Evolutionary conservation across 306 rosid species (phyloP).

Genomic region (Boehmeria nivea): DNA sequence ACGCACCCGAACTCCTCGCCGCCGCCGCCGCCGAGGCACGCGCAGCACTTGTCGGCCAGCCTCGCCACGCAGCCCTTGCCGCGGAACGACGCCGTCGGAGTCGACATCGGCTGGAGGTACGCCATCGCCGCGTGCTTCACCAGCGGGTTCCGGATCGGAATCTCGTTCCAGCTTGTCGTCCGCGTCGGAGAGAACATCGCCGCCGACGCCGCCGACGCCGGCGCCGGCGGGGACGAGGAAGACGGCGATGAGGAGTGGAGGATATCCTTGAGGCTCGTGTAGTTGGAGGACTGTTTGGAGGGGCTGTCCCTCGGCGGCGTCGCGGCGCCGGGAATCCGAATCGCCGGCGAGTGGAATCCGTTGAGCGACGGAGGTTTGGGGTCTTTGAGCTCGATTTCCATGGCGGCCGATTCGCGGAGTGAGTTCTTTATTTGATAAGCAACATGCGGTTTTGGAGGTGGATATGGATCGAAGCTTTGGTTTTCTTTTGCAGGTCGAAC

Average conservation of each 20-base stretch:
- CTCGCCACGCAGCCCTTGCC: conserved; percentile 9
- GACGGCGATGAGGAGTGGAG: neutral
- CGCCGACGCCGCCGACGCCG: conserved; percentile 23
- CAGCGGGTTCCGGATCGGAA: conserved; percentile 57
- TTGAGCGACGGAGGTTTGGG: conserved; percentile 18
- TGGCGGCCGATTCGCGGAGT: neutral
- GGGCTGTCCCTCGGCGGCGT: conserved; percentile 16
- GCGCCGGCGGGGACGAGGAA: conserved; percentile 8
- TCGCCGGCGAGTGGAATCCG: conserved; percentile 13
- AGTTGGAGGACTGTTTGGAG: neutral
- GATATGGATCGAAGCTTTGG: neutral
- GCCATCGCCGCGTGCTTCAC: conserved; percentile 70
- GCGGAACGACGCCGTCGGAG: conserved; percentile 10
- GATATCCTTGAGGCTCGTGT: neutral
- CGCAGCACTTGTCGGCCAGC: conserved; percentile 24
- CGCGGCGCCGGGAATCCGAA: conserved; percentile 27
- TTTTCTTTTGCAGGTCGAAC: conserved; percentile 1
- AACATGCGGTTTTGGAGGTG: neutral
- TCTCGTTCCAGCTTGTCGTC: conserved; percentile 41
- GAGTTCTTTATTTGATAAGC: conserved; percentile 4
- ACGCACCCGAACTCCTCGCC: conserved; percentile 31
- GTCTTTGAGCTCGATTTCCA: neutral
- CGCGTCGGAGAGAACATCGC: conserved; percentile 11
- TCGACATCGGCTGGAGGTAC: conserved; percentile 55
- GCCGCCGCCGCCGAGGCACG: neutral